phyloP scores from a whole-genome alignment of 805 yeast genomes.

The Huiozyma sinensis region DNA sequence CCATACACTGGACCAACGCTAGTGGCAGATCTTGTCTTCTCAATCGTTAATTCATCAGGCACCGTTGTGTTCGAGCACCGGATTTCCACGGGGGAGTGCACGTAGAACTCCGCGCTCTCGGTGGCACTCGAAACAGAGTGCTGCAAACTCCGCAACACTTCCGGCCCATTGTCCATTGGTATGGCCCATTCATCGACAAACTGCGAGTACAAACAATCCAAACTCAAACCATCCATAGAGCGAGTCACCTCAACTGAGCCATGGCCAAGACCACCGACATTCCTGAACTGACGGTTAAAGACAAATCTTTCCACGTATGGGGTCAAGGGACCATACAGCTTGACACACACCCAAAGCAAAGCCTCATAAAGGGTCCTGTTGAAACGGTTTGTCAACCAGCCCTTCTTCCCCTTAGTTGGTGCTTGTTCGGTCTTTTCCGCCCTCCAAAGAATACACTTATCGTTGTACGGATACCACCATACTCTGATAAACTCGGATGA shows the following conservation, averaged over 20 bases:
- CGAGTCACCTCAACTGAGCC: constrained; percentile 61
- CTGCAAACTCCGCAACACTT: constrained; percentile 53
- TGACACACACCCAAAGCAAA: constrained; percentile 69
- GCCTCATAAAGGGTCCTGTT: constrained; percentile 77
- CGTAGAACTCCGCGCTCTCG: constrained; percentile 52
- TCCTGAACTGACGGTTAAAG: constrained; percentile 75
- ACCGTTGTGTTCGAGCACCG: constrained; percentile 81
- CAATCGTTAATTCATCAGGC: constrained; percentile 25
- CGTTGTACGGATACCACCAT: constrained; percentile 97
- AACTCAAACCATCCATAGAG: constrained; percentile 79
- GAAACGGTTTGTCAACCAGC: constrained; percentile 68
- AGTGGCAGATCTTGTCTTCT: constrained; percentile 35
- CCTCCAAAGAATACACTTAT: constrained; percentile 82
- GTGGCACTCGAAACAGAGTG: constrained; percentile 54
- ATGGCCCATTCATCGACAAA: constrained; percentile 97
- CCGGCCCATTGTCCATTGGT: constrained; percentile 70
- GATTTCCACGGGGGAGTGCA: constrained; percentile 92
- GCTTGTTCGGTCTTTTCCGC: constrained; percentile 67
- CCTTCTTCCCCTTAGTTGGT: constrained; percentile 49
- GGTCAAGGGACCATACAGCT: constrained; percentile 61
- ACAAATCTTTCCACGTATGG: constrained; percentile 80
- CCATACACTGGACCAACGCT: constrained; percentile 79
- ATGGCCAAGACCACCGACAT: constrained; percentile 50
- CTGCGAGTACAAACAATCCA: constrained; percentile 93
- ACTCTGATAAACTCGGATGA: constrained; percentile 83